Evolutionary conservation across 1,284 basidiomycete genomes (phyloP).

Genomic region (Cryptococcus sp.): DNA sequence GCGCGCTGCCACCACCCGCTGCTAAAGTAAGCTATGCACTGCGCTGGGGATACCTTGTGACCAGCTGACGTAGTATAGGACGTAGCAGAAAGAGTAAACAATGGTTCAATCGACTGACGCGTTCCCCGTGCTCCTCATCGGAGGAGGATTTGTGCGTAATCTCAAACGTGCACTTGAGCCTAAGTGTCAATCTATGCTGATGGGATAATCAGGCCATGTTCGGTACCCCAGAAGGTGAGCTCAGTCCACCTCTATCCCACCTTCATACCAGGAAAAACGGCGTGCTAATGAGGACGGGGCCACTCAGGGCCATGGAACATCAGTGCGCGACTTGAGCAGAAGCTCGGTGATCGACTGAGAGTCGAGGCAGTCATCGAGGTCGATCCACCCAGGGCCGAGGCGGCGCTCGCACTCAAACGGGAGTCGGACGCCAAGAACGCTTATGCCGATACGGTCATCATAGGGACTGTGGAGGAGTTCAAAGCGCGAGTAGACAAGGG

Average conservation of each 20-base stretch:
- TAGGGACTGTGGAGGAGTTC: constrained; percentile 73
- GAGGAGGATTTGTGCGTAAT: constrained; percentile 42
- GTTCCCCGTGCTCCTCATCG: constrained; percentile 39
- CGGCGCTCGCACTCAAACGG: constrained; percentile 81
- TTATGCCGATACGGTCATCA: constrained; percentile 83
- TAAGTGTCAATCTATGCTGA: background rate
- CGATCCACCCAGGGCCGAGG: constrained; percentile 72
- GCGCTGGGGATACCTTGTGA: too few relatives aligned
- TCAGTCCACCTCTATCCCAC: background rate
- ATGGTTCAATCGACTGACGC: constrained; percentile 5
- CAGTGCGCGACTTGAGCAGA: constrained; percentile 51
- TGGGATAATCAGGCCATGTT: constrained; percentile 43
- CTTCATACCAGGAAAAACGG: background rate
- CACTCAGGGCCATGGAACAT: constrained; percentile 47
- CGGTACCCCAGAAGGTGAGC: constrained; percentile 44
- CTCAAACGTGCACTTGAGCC: background rate
- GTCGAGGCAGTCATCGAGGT: constrained; percentile 92
- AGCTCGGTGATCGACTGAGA: constrained; percentile 89
- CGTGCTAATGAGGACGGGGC: background rate
- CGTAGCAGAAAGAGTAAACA: too few relatives aligned
- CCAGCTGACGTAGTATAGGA: too few relatives aligned
- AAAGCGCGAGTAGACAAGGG: constrained; percentile 57
- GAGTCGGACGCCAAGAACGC: constrained; percentile 78
- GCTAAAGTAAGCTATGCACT: too few relatives aligned
- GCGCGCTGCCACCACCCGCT: too few relatives aligned